Base-by-base conservation (phyloP, 2,329 filamentous ascomycete species). In the Fonsecaea nubica region DNA sequence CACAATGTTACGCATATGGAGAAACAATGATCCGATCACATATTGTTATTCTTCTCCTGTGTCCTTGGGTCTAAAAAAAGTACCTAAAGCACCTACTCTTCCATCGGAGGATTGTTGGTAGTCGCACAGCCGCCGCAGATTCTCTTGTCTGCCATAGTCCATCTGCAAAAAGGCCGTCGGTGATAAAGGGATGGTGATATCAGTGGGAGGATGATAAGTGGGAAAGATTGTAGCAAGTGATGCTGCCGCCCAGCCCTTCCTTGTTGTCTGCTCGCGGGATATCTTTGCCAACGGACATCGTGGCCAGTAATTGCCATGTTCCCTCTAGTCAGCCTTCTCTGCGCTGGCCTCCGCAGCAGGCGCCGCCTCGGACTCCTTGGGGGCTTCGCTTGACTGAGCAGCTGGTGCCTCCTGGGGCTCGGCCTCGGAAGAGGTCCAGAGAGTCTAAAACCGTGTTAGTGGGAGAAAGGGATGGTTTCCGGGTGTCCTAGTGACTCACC, bases 401-500 rank as follows among this genome's bases (percentile, higher is more conserved):
- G 75, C 68, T 25, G 58, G 58, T 13, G 80, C 81, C 71, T 86
- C 85, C 74, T 90, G 83, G 76, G 92, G 88, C 86, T 98, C 95
- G 72, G 93, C 92, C 88, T 98, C 95, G 74, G 94, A 98, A 69
- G 94, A 98, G 78, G 95, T 98, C 95, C 95, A 98, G 82, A 98
- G 93, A 74, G 95, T 98, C 93, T 97, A 54, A 64, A 58, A 36
- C 56, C 50, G 65, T 66, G 35, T 30, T 54, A 40, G 48, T 30
- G 9, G 18, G 15, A 54, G n/a, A 45, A 52, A 9, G 10, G 10
- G 13, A 30, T 2, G 52, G 30, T 69, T 42, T 65, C 56, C 56
- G 10, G 33, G 9, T 12, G 15, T 33, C 9, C 13, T 45, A 40
- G 25, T 15, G 40, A 80, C 87, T 74, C 86, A 96, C 92, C 80